Evolutionary conservation across 371 early-diverging fungal genomes (phyloP).

Genomic region (Mortierella sp.): DNA sequence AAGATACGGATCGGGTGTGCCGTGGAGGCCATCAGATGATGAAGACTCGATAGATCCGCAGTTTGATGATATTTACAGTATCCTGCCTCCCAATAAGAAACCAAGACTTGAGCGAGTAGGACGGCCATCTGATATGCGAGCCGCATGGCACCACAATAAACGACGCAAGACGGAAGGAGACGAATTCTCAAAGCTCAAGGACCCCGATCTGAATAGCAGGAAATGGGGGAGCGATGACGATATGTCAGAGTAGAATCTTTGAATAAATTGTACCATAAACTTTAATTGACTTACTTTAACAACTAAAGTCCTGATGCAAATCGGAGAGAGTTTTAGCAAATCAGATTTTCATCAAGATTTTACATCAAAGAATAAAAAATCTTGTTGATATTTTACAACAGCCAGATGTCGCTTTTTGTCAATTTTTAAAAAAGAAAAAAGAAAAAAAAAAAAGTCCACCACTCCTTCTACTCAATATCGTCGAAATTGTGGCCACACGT

Average conservation of each 20-base stretch:
- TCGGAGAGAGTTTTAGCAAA: too few relatives aligned
- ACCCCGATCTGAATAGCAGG: slow-evolving; percentile 8
- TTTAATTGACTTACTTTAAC: too few relatives aligned
- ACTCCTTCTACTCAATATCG: too few relatives aligned
- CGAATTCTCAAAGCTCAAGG: slow-evolving; percentile 36
- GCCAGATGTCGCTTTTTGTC: too few relatives aligned
- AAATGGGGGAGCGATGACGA: slow-evolving; percentile 36
- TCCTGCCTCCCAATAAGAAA: slow-evolving; percentile 47
- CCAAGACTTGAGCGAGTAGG: slow-evolving; percentile 47
- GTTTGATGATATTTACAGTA: slow-evolving; percentile 55
- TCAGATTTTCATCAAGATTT: too few relatives aligned
- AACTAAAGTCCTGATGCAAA: too few relatives aligned
- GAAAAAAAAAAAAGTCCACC: too few relatives aligned
- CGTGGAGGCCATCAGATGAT: slow-evolving; percentile 13
- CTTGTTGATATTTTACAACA: too few relatives aligned
- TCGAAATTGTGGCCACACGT: too few relatives aligned
- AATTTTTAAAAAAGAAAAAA: too few relatives aligned
- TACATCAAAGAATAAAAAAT: too few relatives aligned
- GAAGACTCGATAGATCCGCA: slow-evolving; percentile 39
- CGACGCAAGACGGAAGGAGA: slow-evolving; percentile 38
- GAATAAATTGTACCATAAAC: too few relatives aligned
- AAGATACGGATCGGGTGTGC: not conserved
- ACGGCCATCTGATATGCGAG: slow-evolving; percentile 42
- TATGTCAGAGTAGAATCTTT: slow-evolving; percentile 37
- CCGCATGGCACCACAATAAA: slow-evolving; percentile 52